phyloP scores from a whole-genome alignment of 2,329 filamentous ascomycete genomes.

The Neonectria neomacrospora region DNA sequence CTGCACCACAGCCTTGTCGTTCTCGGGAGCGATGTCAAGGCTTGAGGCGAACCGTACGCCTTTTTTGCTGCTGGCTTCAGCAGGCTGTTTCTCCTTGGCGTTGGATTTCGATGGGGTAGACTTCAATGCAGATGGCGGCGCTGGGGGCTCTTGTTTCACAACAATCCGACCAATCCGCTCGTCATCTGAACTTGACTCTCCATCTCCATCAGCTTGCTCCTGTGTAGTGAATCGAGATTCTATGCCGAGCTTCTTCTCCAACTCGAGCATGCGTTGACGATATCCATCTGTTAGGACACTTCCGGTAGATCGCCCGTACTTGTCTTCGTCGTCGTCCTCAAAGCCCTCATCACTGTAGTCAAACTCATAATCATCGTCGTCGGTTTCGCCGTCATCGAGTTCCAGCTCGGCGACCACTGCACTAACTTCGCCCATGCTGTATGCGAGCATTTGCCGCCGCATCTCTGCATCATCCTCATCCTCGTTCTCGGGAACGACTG shows the following conservation, averaged over 20 bases:
- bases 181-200: constrained; percentile 47
- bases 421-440: constrained; percentile 88
- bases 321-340: constrained; percentile 64
- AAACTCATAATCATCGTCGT: constrained; percentile 66
- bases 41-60: constrained; percentile 82
- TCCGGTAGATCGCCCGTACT: constrained; percentile 77
- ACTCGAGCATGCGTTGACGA: constrained; percentile 82
- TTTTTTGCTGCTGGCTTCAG: constrained; percentile 62
- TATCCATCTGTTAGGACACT: constrained; percentile 79
- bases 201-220: constrained; percentile 60
- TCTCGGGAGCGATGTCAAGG: constrained; percentile 73
- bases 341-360: constrained; percentile 64
- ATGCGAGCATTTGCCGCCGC: constrained; percentile 89
- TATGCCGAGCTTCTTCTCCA: constrained; percentile 80
- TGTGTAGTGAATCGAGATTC: constrained; percentile 61
- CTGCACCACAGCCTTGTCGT: constrained; percentile 34
- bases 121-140: constrained; percentile 34
- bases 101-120: constrained; percentile 48
- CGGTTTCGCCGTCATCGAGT: constrained; percentile 73
- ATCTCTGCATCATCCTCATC: constrained; percentile 81
- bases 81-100: constrained; percentile 46
- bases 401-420: constrained; percentile 93
- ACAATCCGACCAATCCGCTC: constrained; percentile 68
- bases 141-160: constrained; percentile 51
- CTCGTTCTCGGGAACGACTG: constrained; percentile 77